Conservation (phyloP, 305 asterid genomes). For the Fraxinus albicans region DNA sequence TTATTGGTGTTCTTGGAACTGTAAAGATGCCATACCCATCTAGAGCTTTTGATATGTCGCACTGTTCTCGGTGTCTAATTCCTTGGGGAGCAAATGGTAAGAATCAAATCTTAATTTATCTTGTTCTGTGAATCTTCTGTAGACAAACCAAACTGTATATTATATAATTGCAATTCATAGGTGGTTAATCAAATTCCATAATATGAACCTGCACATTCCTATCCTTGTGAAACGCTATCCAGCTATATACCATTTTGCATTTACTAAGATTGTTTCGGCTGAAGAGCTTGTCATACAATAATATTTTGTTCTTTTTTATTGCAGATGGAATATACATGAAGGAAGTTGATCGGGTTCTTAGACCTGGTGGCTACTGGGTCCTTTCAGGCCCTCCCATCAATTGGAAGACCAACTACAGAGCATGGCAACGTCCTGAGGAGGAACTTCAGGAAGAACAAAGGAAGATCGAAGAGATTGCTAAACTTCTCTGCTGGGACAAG, state of each 20-base stretch:
- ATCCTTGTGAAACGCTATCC: neutral
- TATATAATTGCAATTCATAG: neutral
- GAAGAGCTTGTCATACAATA: neutral
- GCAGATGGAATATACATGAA: constrained; percentile 92
- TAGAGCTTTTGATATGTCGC: constrained; percentile 92
- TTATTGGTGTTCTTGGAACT: constrained; percentile 92
- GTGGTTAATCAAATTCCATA: neutral
- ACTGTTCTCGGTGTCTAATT: constrained; percentile 94
- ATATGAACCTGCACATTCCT: neutral
- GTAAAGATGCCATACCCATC: constrained; percentile 88
- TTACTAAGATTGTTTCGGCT: neutral
- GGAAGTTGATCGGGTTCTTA: constrained; percentile 95
- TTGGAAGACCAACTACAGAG: constrained; percentile 69
- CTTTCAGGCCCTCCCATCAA: constrained; percentile 97
- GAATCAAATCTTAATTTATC: constrained; percentile 25
- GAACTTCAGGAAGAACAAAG: constrained; percentile 91
- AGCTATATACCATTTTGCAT: neutral
- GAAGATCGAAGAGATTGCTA: constrained; percentile 85
- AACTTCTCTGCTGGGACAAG: constrained; percentile 96
- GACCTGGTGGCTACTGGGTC: constrained; percentile 98
- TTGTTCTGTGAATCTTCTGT: neutral
- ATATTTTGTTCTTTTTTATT: constrained; percentile 22
- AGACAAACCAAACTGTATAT: neutral
- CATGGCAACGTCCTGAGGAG: constrained; percentile 93
- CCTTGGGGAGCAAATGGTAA: constrained; percentile 94